Evolutionary conservation across 768 basidiomycete genomes (phyloP).

Genomic region (Daedaleopsis sinensis): DNA sequence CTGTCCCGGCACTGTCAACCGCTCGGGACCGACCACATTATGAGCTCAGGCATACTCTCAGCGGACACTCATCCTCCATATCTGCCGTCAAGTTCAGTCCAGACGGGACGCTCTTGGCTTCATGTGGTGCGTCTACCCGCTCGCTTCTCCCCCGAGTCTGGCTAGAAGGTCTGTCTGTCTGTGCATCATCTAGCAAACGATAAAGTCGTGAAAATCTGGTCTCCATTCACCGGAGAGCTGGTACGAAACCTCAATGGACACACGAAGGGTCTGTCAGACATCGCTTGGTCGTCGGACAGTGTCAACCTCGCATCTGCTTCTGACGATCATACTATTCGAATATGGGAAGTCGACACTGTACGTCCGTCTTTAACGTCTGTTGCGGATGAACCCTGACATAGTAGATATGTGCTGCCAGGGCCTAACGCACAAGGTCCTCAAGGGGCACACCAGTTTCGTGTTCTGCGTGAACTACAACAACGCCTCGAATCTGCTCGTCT

Average conservation of each 20-base stretch:
- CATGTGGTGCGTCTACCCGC: conserved; percentile 63
- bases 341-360: conserved; percentile 87
- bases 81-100: conserved; percentile 93
- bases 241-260: conserved; percentile 77
- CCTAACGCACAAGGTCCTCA: conserved; percentile 67
- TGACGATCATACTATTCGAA: conserved; percentile 86
- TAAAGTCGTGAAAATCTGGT: conserved; percentile 80
- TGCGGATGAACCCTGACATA: background rate
- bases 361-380: conserved; percentile 29
- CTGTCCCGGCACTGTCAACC: conserved; percentile 31
- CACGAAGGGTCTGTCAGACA: conserved; percentile 83
- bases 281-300: conserved; percentile 88
- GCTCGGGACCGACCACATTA: conserved; percentile 62
- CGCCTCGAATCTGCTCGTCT: conserved; percentile 85
- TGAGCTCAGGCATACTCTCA: conserved; percentile 63
- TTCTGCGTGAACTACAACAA: conserved; percentile 93
- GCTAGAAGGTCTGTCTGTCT: background rate
- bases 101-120: conserved; percentile 82
- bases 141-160: background rate
- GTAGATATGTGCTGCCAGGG: conserved; percentile 46
- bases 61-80: conserved; percentile 81
- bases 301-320: conserved; percentile 86
- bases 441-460: conserved; percentile 85
- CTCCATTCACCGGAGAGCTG: conserved; percentile 76
- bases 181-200: conserved; percentile 61